phyloP scores from a whole-genome alignment of 108 stramenopile genomes.

The Aurantiochytrium sp. region DNA sequence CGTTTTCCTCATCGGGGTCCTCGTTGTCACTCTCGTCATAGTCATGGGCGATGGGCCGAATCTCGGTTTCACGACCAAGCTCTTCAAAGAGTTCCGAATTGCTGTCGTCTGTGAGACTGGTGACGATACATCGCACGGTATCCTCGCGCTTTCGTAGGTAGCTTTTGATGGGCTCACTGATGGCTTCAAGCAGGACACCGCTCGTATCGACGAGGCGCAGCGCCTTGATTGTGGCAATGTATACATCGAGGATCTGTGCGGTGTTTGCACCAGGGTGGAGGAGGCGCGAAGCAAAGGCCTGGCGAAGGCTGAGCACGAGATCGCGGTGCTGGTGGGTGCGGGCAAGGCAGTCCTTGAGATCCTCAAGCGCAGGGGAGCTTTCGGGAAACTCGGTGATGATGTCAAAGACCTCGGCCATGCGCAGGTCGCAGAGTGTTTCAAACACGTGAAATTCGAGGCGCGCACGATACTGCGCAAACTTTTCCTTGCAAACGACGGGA shows the following conservation, averaged over 20 bases:
- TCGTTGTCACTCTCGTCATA: conserved; percentile 51
- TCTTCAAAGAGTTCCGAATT: conserved; percentile 89
- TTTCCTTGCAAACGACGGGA: background rate
- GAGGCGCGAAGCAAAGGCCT: conserved; percentile 60
- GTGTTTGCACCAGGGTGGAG: conserved; percentile 90
- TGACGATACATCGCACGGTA: conserved; percentile 90
- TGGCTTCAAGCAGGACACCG: conserved; percentile 70
- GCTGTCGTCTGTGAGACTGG: conserved; percentile 79
- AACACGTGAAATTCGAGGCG: conserved; percentile 7
- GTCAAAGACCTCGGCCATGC: conserved; percentile 43
- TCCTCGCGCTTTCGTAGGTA: conserved; percentile 75
- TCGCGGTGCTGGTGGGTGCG: conserved; percentile 40
- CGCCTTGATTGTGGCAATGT: conserved; percentile 81
- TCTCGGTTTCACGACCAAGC: conserved; percentile 54
- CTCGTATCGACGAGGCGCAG: conserved; percentile 71
- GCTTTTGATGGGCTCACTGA: conserved; percentile 71
- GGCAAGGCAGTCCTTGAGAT: conserved; percentile 34
- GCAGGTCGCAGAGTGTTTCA: conserved; percentile 13
- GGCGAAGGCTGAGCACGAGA: conserved; percentile 30
- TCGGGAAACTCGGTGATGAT: conserved; percentile 53
- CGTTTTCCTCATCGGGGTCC: background rate
- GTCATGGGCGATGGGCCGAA: conserved; percentile 51
- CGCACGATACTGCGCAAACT: background rate
- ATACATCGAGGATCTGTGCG: conserved; percentile 85
- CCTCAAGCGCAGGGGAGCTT: conserved; percentile 33